These are phyloP conservation scores for Venturiaceae sp. DNA, from an alignment of 2,329 filamentous ascomycete genomes.

Conservation along the genomic window DNA sequence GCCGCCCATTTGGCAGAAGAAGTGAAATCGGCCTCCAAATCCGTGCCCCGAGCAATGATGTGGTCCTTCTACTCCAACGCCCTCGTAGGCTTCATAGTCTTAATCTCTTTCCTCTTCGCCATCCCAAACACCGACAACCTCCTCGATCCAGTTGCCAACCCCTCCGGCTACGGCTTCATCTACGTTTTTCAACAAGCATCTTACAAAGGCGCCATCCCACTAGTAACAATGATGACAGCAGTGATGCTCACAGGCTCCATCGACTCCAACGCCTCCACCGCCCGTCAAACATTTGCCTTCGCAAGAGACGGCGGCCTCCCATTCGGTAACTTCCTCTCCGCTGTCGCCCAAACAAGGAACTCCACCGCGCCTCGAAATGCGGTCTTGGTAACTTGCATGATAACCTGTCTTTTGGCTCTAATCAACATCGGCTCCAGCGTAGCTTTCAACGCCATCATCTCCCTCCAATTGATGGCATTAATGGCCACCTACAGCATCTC, in stretches of 20 bases:
- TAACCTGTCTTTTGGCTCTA: constrained; percentile 24
- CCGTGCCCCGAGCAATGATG: constrained; percentile 32
- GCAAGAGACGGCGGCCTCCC: constrained; percentile 17
- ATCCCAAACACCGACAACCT: constrained; percentile 19
- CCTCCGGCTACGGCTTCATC: constrained; percentile 25
- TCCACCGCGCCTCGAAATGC: constrained; percentile 12
- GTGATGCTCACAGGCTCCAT: constrained; percentile 16
- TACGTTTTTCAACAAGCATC: constrained; percentile 22
- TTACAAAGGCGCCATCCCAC: constrained; percentile 13
- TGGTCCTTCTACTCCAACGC: constrained; percentile 25
- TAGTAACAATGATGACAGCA: constrained; percentile 16
- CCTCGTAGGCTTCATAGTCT: constrained; percentile 22
- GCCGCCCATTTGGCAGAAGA: constrained; percentile 35
- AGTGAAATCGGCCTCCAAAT: constrained; percentile 28
- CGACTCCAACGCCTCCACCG: constrained; percentile 14
- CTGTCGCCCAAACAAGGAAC: constrained; percentile 15
- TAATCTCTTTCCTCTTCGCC: constrained; percentile 28
- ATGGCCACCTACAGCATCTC: constrained; percentile 22
- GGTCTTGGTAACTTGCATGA: constrained; percentile 18
- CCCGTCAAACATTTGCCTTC: constrained; percentile 18
- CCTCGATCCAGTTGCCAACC: constrained; percentile 13
- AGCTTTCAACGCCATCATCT: constrained; percentile 30
- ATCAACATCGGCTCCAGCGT: constrained; percentile 32
- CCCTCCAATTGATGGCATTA: constrained; percentile 20
- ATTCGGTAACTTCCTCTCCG: constrained; percentile 17